Base-by-base conservation (phyloP, 2,329 filamentous ascomycete genomes). In the Diaporthe batatas region DNA sequence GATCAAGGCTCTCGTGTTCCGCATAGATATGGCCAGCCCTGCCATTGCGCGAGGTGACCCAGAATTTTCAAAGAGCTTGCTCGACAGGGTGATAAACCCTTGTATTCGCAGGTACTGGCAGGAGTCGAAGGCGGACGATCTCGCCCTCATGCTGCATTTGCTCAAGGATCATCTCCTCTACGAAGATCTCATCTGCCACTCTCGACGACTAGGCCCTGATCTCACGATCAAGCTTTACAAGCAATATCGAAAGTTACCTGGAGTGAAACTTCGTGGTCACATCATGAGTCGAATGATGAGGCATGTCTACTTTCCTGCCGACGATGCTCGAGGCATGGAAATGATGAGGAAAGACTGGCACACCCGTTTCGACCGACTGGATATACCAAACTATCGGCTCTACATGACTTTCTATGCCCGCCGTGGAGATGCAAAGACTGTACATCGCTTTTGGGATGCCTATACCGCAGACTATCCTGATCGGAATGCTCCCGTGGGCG, bases 281-380 rank as follows among this genome's bases (percentile, higher is more conserved):
- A 80, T 87, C 18, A 79, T 90, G 6, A 81, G 82, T 54, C 80
- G 80, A 68, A 82, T 89, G 80, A 85, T 89, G 75, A 72, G 76
- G 10, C 82, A 84, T 32, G 74, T 85, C 36, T 83, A 82, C 76
- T 80, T 78, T 69, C 80, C 84, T 10, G 55, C 80, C 42, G 78
- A 86, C 72, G 77, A 81, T 11, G 78, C 79, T 1, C 72, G 68
- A 16, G 86, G 83, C 18, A 79, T 89, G 65, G 84, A 88, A 68
- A 78, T 83, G 58, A 76, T 90, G 1, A 84, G 85, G 75, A 77
- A 82, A 12, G 88, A 90, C 75, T 90, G 86, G 85, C 80, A 85
- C 70, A 79, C 74, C 34, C 79, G 81, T 36, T 81, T 84, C 70
- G 81, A 80, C 1, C 79, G 76, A 1, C 80, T 88, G 44, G 83